Base-by-base conservation (phyloP, 176 grass and related monocot species). In the Pontederia paniculata region DNA sequence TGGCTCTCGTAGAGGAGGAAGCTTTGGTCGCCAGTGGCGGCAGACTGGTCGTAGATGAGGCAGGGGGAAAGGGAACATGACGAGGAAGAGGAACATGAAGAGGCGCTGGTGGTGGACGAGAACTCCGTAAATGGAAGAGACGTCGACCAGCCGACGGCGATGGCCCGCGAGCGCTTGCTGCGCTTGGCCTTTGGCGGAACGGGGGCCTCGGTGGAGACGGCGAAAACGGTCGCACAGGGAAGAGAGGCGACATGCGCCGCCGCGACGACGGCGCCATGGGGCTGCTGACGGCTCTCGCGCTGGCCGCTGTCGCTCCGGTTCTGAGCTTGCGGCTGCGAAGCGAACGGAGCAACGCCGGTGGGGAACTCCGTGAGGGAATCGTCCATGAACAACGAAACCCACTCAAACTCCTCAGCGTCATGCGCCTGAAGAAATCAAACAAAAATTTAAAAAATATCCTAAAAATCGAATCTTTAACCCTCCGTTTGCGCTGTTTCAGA, bases 381-480 rank as follows among this genome's bases (percentile, higher is more conserved):
- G 73, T 98, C 93, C 74, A 98, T 98, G 58, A 98, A 80, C 12
- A 82, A 58, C 0, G 93, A 98, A 11, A 98, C 87, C 93, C 93
- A 98, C 60, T 98, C 93, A 20, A 98, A 52, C 73, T 97, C 91
- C 67, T 83, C 86, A 48, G 79, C 86, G 71, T 88, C 93, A 70
- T 88, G 93, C 48, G 75, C 77, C 93, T 98, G 67, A 43, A 48
- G 0, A 71, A 22, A 42, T 16, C 13, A 63, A 59, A 79, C 49
- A 23, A 61, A 18, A 42, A 3, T 31, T 46, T 41, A 54, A 73
- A 74, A 65, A 42, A 10, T 28, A 9, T 13, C 58, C 42, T 65
- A 23, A 68, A 21, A 57, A 42, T 52, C 31, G 42, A 42, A 63
- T 46, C 42, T 63, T 23, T 48, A 53, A 23, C 49, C 9, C 13